These are phyloP conservation scores for Aureobasidium subglaciale DNA, from an alignment of 2,329 filamentous ascomycete species.

Conservation along the genomic window DNA sequence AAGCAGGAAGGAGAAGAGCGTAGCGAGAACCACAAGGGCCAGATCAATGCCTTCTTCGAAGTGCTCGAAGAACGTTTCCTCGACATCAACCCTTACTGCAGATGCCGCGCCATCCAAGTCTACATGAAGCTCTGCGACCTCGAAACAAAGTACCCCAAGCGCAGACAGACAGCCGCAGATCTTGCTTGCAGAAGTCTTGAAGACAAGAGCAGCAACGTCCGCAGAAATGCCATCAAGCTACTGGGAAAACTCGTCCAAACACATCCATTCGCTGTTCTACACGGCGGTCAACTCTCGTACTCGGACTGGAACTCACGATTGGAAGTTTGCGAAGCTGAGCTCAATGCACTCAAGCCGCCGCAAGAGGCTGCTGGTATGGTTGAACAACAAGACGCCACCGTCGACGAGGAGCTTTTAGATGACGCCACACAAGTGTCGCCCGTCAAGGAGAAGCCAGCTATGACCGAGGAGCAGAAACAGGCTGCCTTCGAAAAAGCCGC, in stretches of 20 bases:
- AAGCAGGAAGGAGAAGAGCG: conserved; percentile 72
- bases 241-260: conserved; percentile 83
- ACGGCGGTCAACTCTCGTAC: conserved; percentile 75
- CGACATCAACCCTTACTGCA: conserved; percentile 93
- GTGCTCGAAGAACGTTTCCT: conserved; percentile 93
- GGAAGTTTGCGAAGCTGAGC: conserved; percentile 73
- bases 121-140: conserved; percentile 87
- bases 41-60: conserved; percentile 95
- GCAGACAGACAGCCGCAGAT: conserved; percentile 79
- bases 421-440: conserved; percentile 75
- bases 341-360: conserved; percentile 75
- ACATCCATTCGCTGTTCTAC: conserved; percentile 87
- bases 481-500: conserved; percentile 70
- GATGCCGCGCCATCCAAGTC: conserved; percentile 86
- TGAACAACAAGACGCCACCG: conserved; percentile 55
- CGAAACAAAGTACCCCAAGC: conserved; percentile 93
- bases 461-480: conserved; percentile 73
- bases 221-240: conserved; percentile 90
- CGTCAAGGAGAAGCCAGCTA: conserved; percentile 52
- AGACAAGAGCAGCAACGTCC: conserved; percentile 96
- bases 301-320: conserved; percentile 81
- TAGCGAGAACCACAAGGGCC: conserved; percentile 85
- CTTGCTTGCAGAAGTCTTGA: conserved; percentile 82
- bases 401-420: conserved; percentile 73
- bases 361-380: conserved; percentile 68